A percentile compares a stretch with the other conserved stretches of the same genome.
These are phyloP conservation scores for Albophoma yamanashiensis DNA, from an alignment of 2,329 filamentous ascomycete species.

Conservation along the genomic window DNA sequence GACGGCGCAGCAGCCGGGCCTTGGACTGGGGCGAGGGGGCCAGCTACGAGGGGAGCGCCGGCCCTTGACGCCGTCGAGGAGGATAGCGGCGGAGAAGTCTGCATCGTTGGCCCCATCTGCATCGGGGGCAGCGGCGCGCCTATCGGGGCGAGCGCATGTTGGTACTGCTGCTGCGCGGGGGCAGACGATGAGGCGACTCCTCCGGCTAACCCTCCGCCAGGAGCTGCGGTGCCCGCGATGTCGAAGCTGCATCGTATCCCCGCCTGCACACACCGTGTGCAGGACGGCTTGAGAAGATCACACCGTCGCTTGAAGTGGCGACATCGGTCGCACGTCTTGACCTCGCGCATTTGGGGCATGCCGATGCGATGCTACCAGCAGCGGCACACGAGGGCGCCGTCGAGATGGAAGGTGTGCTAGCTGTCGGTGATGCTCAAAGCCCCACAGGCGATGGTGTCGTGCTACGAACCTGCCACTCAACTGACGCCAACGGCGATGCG, in stretches of 20 bases:
- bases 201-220: background rate
- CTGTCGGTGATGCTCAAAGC: background rate
- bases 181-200: background rate
- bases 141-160: background rate
- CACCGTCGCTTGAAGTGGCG: conserved; percentile 25
- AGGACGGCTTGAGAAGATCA: conserved; percentile 22
- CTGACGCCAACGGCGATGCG: background rate
- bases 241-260: conserved; percentile 22
- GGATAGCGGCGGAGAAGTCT: background rate
- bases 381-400: background rate
- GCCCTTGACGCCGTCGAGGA: background rate
- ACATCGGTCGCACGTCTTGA: conserved; percentile 25
- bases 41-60: background rate
- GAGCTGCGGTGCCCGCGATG: background rate
- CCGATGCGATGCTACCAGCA: background rate
- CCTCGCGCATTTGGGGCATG: conserved; percentile 21
- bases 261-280: conserved; percentile 21
- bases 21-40: background rate
- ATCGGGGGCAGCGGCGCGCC: background rate
- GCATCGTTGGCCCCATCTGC: background rate
- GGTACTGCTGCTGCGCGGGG: background rate
- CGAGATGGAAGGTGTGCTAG: background rate
- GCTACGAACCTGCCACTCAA: background rate
- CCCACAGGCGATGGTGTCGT: background rate
- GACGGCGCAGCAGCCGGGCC: background rate